These are phyloP conservation scores for Cubamyces lactineus DNA, from an alignment of 768 basidiomycete genomes.

Conservation along the genomic window DNA sequence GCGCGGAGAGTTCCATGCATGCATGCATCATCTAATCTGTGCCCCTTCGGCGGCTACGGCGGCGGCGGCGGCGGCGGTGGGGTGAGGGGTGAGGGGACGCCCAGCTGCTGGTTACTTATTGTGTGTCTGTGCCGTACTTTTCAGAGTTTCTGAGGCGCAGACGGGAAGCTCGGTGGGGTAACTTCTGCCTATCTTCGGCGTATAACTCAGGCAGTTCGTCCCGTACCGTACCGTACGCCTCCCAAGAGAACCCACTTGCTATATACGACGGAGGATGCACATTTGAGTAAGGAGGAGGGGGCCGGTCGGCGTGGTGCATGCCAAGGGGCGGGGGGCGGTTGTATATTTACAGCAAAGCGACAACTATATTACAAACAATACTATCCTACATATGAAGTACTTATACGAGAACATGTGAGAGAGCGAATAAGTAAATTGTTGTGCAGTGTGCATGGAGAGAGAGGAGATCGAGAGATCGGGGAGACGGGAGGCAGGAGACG, in stretches of 20 bases:
- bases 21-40: not conserved
- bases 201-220: constrained; percentile 1
- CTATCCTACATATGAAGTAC: constrained; percentile 27
- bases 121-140: not conserved
- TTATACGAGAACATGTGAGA: constrained; percentile 25
- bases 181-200: constrained; percentile 27
- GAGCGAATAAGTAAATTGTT: constrained; percentile 24
- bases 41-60: not conserved
- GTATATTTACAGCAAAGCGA: constrained; percentile 26
- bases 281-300: not conserved
- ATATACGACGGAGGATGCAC: not conserved
- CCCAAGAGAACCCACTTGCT: not conserved
- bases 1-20: not conserved
- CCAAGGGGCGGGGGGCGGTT: constrained; percentile 8
- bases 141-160: not conserved
- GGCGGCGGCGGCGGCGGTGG: too few species aligned
- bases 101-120: not conserved
- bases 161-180: constrained; percentile 9
- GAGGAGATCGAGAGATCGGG: constrained; percentile 1
- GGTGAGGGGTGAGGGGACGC: not conserved
- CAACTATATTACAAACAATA: constrained; percentile 27
- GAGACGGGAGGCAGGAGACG: not conserved
- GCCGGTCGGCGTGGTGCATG: not conserved
- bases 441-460: constrained; percentile 17
- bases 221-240: constrained; percentile 9